Evolutionary conservation across 2,329 filamentous ascomycete genomes (phyloP), one percentile per base, ranked within the genome.

Genomic region (Zarea fungicola): DNA sequence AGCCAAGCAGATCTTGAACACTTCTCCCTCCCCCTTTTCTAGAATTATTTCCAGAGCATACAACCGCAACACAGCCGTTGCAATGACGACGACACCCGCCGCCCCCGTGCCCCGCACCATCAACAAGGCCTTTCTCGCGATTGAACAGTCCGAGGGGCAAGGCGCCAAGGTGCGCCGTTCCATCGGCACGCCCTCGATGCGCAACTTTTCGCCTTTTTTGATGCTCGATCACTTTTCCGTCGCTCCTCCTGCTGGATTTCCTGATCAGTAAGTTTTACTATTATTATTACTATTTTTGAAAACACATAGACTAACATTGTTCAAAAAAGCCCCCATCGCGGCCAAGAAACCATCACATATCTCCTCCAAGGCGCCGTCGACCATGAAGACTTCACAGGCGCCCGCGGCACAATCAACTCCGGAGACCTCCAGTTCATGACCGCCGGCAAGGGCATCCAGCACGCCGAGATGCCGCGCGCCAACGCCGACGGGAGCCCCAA

Each of bases 351-450:
- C 14, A 93, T 96, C 63, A 96, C 90, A 1, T 96, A 96, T 65
- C 76, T 97, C 25, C 76, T 97, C n/a, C 71, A 78, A 13, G 92
- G 92, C 55, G 88, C 80, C 4, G 83, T 95, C 51, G 89, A 96
- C 69, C 90, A 96, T 62, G 90, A 96, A 70, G 90, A 96, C 66
- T 96, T 96, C 58, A 84, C 88, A 2, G 90, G 90, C 11, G 84
- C 93, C 71, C 78, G 78, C 42, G 93, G 92, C 50, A 93, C 87
- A 4, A 89, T 97, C 57, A 77, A 85, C 52, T 70, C 86, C 0
- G 92, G 92, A n/a, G 92, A 96, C 64, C 71, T 97, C 41, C 92
- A 97, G 65, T 97, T 97, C 76, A 97, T 97, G 93, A 96, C 92
- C 0, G 92, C 92, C 1, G 92, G 92, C 4, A 75, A 78, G 18